A percentile compares a stretch with the other conserved stretches of the same genome.
These are phyloP conservation scores for Albophoma yamanashiensis DNA, from an alignment of 2,329 filamentous ascomycete species.

Conservation along the genomic window DNA sequence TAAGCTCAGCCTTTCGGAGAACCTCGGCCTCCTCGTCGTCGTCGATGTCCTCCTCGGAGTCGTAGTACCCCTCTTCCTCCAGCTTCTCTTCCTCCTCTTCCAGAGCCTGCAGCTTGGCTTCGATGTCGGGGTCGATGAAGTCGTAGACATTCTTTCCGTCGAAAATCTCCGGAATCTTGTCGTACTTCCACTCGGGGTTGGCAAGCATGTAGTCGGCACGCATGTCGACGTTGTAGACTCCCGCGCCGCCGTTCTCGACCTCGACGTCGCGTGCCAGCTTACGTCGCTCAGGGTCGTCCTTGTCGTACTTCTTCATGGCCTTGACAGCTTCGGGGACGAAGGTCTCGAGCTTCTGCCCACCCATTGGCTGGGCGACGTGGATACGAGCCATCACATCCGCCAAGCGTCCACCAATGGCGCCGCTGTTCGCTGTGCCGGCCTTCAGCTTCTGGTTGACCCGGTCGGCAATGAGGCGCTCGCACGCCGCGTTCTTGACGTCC, in stretches of 20 bases:
- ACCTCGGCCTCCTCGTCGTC: slow-evolving; percentile 84
- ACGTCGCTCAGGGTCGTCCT: slow-evolving; percentile 73
- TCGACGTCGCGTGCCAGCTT: slow-evolving; percentile 79
- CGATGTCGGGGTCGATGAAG: slow-evolving; percentile 94
- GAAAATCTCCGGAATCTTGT: slow-evolving; percentile 88
- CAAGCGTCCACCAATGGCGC: slow-evolving; percentile 68
- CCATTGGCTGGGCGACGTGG: slow-evolving; percentile 90
- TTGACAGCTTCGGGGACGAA: slow-evolving; percentile 83
- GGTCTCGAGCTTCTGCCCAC: slow-evolving; percentile 64
- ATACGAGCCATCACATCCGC: slow-evolving; percentile 89
- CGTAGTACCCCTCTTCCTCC: slow-evolving; percentile 87
- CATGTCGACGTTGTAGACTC: slow-evolving; percentile 91
- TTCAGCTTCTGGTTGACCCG: slow-evolving; percentile 94
- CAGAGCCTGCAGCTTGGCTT: slow-evolving; percentile 78
- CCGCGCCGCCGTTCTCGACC: slow-evolving; percentile 84
- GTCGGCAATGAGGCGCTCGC: slow-evolving; percentile 85
- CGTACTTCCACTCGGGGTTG: slow-evolving; percentile 88
- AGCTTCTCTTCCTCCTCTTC: slow-evolving; percentile 94
- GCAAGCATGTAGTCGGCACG: slow-evolving; percentile 81
- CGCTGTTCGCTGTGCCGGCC: slow-evolving; percentile 69
- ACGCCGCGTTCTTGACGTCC: slow-evolving; percentile 88
- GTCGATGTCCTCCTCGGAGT: slow-evolving; percentile 71
- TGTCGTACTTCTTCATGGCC: slow-evolving; percentile 79
- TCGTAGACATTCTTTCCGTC: slow-evolving; percentile 97
- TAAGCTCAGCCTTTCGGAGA: slow-evolving; percentile 84